A percentile compares a stretch with the other conserved stretches of the same genome.
Conservation (phyloP, 164 flowering plant genomes). For the Brasenia schreberi region DNA sequence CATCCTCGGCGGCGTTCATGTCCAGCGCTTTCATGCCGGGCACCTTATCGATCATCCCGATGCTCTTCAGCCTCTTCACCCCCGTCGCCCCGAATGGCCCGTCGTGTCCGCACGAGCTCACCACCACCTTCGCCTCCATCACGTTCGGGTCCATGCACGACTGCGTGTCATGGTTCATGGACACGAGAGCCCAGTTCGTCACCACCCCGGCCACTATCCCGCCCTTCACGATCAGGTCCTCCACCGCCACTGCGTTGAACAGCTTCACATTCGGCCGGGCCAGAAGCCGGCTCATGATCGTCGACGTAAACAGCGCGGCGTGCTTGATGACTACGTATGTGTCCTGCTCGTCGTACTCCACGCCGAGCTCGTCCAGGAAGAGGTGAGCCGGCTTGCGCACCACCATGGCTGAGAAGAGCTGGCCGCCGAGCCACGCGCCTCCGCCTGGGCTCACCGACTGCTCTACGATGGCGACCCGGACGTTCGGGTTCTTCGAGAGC, state of each 20-base stretch:
- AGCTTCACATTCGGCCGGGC: slow-evolving; percentile 87
- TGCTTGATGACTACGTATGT: slow-evolving; percentile 87
- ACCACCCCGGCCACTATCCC: slow-evolving; percentile 69
- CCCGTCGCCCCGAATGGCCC: slow-evolving; percentile 96
- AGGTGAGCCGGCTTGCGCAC: slow-evolving; percentile 81
- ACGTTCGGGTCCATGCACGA: slow-evolving; percentile 98
- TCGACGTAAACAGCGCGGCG: slow-evolving; percentile 90
- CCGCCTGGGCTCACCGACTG: slow-evolving; percentile 96
- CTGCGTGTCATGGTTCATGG: slow-evolving; percentile 96
- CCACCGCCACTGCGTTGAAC: slow-evolving; percentile 90
- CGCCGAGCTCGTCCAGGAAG: slow-evolving; percentile 62
- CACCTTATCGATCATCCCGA: slow-evolving; percentile 72
- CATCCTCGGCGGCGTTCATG: slow-evolving; percentile 95
- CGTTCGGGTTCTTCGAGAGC: slow-evolving; percentile 66
- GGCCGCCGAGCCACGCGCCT: slow-evolving; percentile 98
- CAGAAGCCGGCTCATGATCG: slow-evolving; percentile 83
- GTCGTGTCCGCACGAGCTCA: slow-evolving; percentile 94
- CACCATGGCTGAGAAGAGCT: slow-evolving; percentile 93
- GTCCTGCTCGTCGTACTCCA: slow-evolving; percentile 77
- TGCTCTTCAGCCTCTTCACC: slow-evolving; percentile 80
- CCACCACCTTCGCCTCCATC: slow-evolving; percentile 94
- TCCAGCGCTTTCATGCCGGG: slow-evolving; percentile 96
- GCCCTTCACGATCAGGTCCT: slow-evolving; percentile 78
- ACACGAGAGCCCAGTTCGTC: slow-evolving; percentile 97
- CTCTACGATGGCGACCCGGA: slow-evolving; percentile 65